Conservation (phyloP, 441 rosid genomes). For the Aquilaria agallochum region DNA sequence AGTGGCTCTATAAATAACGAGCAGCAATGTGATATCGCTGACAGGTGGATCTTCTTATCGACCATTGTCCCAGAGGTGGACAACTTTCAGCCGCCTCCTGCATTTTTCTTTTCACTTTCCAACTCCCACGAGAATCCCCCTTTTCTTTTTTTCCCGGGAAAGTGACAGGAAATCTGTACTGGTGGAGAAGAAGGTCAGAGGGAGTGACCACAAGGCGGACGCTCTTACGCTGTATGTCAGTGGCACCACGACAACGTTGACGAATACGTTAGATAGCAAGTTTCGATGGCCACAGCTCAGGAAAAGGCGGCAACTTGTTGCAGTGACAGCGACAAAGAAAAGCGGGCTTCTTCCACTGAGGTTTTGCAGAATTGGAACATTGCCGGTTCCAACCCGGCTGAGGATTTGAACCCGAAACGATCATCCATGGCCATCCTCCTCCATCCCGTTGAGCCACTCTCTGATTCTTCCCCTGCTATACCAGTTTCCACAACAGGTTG, state of each 20-base stretch:
- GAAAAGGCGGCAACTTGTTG: constrained; percentile 60
- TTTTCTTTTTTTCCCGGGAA: not conserved
- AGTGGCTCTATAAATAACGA: no score
- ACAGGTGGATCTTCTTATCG: no score
- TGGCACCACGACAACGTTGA: constrained; percentile 34
- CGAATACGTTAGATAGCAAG: constrained; percentile 44
- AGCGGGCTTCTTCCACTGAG: constrained; percentile 3
- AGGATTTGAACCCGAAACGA: constrained; percentile 27
- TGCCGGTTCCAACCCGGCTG: constrained; percentile 18
- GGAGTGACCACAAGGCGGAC: not conserved
- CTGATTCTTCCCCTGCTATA: constrained; percentile 33
- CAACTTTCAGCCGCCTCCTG: no score
- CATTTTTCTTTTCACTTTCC: no score
- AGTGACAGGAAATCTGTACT: not conserved
- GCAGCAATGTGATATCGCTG: no score
- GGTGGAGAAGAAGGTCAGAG: constrained; percentile 12
- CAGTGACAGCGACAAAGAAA: constrained; percentile 10
- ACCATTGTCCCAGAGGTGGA: no score
- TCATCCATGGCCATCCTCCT: constrained; percentile 33
- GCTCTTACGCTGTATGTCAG: constrained; percentile 51
- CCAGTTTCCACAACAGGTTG: constrained; percentile 43
- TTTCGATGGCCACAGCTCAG: constrained; percentile 76
- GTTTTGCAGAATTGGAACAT: constrained; percentile 30
- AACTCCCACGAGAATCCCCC: not conserved
- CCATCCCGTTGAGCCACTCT: constrained; percentile 43